Conservation (phyloP, 192 early-diverging fungal species). For the Podila epicladia region DNA sequence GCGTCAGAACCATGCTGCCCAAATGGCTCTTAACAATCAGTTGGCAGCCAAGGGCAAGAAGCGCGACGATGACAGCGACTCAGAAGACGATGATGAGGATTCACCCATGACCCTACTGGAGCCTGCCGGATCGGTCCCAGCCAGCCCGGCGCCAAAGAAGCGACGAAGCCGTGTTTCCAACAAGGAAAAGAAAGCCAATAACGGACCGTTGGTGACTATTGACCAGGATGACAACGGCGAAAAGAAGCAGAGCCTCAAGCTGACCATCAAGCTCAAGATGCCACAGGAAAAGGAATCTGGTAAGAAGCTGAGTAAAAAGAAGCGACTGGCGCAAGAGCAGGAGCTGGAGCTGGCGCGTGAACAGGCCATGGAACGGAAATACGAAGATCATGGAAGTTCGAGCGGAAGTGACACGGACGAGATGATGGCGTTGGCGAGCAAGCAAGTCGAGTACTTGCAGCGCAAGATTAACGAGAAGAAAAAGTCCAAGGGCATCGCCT, state of each 20-base stretch:
- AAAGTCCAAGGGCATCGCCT: slow-evolving; percentile 23
- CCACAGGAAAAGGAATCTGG: slow-evolving; percentile 6
- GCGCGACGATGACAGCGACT: slow-evolving; percentile 7
- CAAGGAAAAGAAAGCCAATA: slow-evolving; percentile 17
- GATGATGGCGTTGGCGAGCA: slow-evolving; percentile 49
- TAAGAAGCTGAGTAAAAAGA: slow-evolving; percentile 7
- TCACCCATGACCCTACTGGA: neutral
- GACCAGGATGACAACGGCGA: slow-evolving; percentile 10
- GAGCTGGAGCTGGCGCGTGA: neutral
- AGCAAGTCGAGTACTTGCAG: slow-evolving; percentile 47
- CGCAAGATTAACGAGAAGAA: slow-evolving; percentile 48
- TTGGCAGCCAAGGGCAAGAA: slow-evolving; percentile 35
- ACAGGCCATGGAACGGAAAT: neutral
- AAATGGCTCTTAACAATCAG: slow-evolving; percentile 38
- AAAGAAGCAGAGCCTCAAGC: slow-evolving; percentile 35
- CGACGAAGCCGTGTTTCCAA: slow-evolving; percentile 25
- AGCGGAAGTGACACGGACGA: slow-evolving; percentile 46
- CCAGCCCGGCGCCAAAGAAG: slow-evolving; percentile 42
- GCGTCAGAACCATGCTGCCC: slow-evolving; percentile 37
- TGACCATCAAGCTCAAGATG: slow-evolving; percentile 48
- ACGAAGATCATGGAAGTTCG: slow-evolving; percentile 10
- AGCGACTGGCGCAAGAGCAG: slow-evolving; percentile 3
- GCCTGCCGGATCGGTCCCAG: slow-evolving; percentile 3
- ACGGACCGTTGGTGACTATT: slow-evolving; percentile 19
- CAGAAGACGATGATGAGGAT: slow-evolving; percentile 27